These are phyloP conservation scores for Candida maltosa DNA, from an alignment of 805 yeast genomes.

Conservation along the genomic window DNA sequence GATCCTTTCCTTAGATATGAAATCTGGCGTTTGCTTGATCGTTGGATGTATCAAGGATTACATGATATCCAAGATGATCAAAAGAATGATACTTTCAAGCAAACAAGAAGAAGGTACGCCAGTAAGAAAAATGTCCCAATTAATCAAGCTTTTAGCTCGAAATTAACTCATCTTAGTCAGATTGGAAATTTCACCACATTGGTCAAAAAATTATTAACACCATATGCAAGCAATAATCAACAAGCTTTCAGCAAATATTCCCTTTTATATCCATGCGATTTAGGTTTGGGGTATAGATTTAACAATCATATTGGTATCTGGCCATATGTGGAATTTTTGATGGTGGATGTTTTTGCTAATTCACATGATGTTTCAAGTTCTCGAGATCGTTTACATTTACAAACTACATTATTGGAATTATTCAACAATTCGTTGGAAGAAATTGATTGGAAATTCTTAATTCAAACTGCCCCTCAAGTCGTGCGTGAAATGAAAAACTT, in stretches of 20 bases:
- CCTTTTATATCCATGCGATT: constrained; percentile 55
- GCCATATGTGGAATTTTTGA: constrained; percentile 74
- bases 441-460: constrained; percentile 43
- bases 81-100: background rate
- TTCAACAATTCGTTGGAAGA: constrained; percentile 37
- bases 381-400: constrained; percentile 43
- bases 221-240: constrained; percentile 27
- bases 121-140: constrained; percentile 17
- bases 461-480: constrained; percentile 50
- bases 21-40: constrained; percentile 70
- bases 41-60: constrained; percentile 54
- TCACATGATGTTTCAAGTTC: constrained; percentile 35
- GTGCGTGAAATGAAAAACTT: constrained; percentile 21
- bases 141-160: constrained; percentile 25
- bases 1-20: constrained; percentile 33
- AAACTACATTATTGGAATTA: constrained; percentile 50
- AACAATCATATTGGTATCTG: constrained; percentile 57
- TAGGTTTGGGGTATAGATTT: constrained; percentile 58
- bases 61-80: constrained; percentile 5
- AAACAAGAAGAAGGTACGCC: constrained; percentile 14
- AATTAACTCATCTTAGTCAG: constrained; percentile 48
- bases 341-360: constrained; percentile 63
- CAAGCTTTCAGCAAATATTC: constrained; percentile 29
- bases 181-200: constrained; percentile 61
- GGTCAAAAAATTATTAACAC: constrained; percentile 40